A percentile compares a stretch with the other conserved stretches of the same genome.
Conservation (phyloP, 1,139 yeast species). For the Insectozyma bohioensis region DNA sequence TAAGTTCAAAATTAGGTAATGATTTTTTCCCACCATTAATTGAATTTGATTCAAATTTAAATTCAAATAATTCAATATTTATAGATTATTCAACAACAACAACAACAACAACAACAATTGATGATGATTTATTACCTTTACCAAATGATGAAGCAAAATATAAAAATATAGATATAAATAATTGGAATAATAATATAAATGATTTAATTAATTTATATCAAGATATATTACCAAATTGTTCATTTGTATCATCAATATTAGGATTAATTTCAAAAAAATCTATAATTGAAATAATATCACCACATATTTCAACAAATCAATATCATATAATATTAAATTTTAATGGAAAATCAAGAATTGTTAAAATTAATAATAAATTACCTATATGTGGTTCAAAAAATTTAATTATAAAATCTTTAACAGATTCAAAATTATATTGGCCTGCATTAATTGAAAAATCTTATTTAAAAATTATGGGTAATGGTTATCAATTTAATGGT, state of each 20-base stretch:
- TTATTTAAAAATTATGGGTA: conserved; percentile 59
- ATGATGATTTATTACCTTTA: conserved; percentile 10
- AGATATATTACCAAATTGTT: conserved; percentile 68
- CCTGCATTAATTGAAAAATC: conserved; percentile 81
- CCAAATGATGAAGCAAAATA: conserved; percentile 20
- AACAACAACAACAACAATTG: not conserved
- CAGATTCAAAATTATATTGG: conserved; percentile 48
- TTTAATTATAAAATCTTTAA: conserved; percentile 39
- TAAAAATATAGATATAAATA: conserved; percentile 13
- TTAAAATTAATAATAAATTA: conserved; percentile 50
- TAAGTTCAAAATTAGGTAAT: conserved; percentile 35
- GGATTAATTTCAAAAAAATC: conserved; percentile 28
- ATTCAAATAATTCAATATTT: conserved; percentile 17
- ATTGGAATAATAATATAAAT: conserved; percentile 18
- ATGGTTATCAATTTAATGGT: conserved; percentile 65
- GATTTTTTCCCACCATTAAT: conserved; percentile 38
- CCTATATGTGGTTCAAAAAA: conserved; percentile 27
- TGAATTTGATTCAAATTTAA: conserved; percentile 16
- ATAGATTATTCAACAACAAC: conserved; percentile 4
- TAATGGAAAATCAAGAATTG: conserved; percentile 60
- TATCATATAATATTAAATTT: conserved; percentile 41
- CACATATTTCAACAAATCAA: conserved; percentile 25
- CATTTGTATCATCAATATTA: conserved; percentile 68
- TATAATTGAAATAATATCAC: conserved; percentile 22
- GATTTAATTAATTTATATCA: conserved; percentile 41